Evolutionary conservation across 2,329 filamentous ascomycete species (phyloP).

Genomic region (Paraconiothyrium brasiliense): DNA sequence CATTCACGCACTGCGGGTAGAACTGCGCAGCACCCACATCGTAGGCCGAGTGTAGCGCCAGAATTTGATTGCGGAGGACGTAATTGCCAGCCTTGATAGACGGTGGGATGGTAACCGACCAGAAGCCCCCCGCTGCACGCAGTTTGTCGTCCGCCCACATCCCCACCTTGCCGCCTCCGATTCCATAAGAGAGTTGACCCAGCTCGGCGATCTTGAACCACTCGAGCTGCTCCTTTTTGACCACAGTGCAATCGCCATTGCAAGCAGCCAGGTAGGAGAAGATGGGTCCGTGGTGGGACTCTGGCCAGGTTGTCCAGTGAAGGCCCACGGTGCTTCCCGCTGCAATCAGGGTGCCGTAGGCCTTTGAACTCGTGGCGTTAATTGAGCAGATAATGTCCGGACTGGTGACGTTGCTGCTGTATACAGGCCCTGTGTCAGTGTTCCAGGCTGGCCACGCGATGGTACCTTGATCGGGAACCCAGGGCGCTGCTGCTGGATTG

Average conservation of each 20-base stretch:
- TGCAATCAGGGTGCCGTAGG: conserved; percentile 1
- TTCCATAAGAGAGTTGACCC: too few relatives aligned
- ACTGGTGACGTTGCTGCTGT: conserved; percentile 9
- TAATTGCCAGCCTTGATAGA: too few relatives aligned
- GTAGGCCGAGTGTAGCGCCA: too few relatives aligned
- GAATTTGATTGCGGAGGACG: too few relatives aligned
- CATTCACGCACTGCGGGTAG: too few relatives aligned
- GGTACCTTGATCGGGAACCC: conserved; percentile 16
- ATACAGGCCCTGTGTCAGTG: conserved; percentile 7
- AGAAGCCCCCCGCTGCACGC: too few relatives aligned
- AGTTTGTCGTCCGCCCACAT: too few relatives aligned
- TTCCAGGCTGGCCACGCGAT: conserved; percentile 13
- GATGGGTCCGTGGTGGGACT: conserved; percentile 31
- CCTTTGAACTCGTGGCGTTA: conserved; percentile 9
- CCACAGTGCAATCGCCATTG: conserved; percentile 25
- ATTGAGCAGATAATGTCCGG: conserved; percentile 14
- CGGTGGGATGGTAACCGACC: too few relatives aligned
- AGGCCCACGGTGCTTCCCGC: conserved; percentile 8
- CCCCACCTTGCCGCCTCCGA: too few relatives aligned
- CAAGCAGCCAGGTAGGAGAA: conserved; percentile 33
- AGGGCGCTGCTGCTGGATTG: conserved; percentile 13
- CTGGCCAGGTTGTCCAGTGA: conserved; percentile 23
- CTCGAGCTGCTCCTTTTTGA: conserved; percentile 16
- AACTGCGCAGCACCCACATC: too few relatives aligned
- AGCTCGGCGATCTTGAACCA: too few relatives aligned